These are phyloP conservation scores for Eruca vesicaria DNA, from an alignment of 441 rosid species.

Conservation along the genomic window DNA sequence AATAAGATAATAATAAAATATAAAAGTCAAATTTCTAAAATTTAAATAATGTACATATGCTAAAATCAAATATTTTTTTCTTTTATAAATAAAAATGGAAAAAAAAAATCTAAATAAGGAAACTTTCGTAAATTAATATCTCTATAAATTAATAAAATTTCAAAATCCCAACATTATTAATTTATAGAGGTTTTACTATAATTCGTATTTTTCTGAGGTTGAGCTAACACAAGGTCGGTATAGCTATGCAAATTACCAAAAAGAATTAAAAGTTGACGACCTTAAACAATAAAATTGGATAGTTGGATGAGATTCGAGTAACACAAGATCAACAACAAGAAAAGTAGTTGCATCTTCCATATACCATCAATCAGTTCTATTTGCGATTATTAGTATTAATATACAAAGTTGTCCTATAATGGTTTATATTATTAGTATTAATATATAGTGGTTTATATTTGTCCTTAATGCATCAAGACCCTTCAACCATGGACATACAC, in stretches of 20 bases:
- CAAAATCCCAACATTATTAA: too few relatives aligned
- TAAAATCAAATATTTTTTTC: too few relatives aligned
- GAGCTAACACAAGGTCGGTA: neutral
- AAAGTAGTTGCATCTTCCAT: constrained; percentile 36
- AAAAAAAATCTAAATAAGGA: too few relatives aligned
- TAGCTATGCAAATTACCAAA: neutral
- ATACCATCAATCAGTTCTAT: neutral
- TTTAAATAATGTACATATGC: too few relatives aligned
- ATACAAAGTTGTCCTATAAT: neutral
- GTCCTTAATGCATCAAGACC: neutral
- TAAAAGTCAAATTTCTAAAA: too few relatives aligned
- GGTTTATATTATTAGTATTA: neutral
- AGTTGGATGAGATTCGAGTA: constrained; percentile 20
- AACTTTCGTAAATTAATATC: too few relatives aligned
- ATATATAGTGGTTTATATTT: neutral
- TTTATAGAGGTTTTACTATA: too few relatives aligned
- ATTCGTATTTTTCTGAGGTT: neutral
- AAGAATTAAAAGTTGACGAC: constrained; percentile 6
- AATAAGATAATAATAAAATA: too few relatives aligned
- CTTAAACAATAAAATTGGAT: neutral
- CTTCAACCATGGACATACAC: neutral
- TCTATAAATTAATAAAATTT: too few relatives aligned
- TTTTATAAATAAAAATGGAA: too few relatives aligned
- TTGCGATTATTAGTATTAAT: constrained; percentile 4
- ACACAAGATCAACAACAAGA: constrained; percentile 27